Conservation (phyloP, 2,329 filamentous ascomycete genomes). For the Fusarium sororula region DNA sequence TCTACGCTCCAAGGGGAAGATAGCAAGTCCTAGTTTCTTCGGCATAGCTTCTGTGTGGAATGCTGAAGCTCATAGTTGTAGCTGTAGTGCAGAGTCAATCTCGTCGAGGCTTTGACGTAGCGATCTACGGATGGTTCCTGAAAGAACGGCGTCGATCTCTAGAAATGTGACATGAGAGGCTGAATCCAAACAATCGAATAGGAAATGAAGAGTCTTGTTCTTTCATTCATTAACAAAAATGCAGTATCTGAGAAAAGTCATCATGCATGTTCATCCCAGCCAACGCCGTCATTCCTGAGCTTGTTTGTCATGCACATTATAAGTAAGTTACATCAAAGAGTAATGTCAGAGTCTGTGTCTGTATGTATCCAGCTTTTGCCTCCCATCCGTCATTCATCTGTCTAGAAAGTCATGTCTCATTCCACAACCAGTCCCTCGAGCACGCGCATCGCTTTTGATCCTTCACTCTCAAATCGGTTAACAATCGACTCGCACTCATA, state of each 20-base stretch:
- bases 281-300: constrained; percentile 36
- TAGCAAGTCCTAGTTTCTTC: background rate
- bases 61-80: background rate
- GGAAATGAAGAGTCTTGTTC: constrained; percentile 1
- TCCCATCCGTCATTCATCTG: constrained; percentile 16
- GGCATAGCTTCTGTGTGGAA: constrained; percentile 16
- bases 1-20: background rate
- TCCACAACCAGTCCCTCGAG: constrained; percentile 77
- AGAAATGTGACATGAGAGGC: constrained; percentile 16
- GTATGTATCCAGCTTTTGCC: constrained; percentile 24
- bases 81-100: background rate
- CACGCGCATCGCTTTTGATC: constrained; percentile 77
- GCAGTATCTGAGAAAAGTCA: constrained; percentile 26
- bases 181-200: constrained; percentile 5
- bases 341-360: constrained; percentile 7
- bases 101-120: background rate
- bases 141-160: background rate
- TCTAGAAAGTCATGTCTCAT: constrained; percentile 39
- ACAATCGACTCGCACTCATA: constrained; percentile 86
- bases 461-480: constrained; percentile 83
- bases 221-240: constrained; percentile 19
- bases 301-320: constrained; percentile 25
- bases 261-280: constrained; percentile 18
- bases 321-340: constrained; percentile 19
- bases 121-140: constrained; percentile 6